Evolutionary conservation across 2,329 filamentous ascomycete species (phyloP), one percentile per base, ranked within the genome.

Genomic region (Elsinoe necatrix): DNA sequence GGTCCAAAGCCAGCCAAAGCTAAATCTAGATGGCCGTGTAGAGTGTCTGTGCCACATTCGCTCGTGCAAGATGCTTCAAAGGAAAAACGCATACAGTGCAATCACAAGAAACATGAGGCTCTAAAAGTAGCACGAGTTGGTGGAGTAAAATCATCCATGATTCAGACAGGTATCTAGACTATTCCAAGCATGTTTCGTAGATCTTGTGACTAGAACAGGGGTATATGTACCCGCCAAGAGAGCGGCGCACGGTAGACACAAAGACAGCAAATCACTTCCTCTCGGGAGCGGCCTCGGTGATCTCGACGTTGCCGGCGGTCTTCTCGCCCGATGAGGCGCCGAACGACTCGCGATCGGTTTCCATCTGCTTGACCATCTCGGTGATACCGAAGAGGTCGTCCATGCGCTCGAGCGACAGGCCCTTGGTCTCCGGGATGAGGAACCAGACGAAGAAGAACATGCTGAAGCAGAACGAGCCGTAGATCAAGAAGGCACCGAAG

Each of bases 401-500:
- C 62, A 68, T 67, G 45, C 55, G 58, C 57, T 68, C 66, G 31
- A 67, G 58, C 8, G 62, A 60, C 5, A 67, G 39, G 14, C 84
- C 84, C 73, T 87, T 87, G 9, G 85, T 88, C 71, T 88, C 85
- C 0, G 85, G 85, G n/a, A 86, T 77, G 72, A 85, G 77, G 73
- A 84, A 81, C 73, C 76, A 85, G 39, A 83, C 81, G 65, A 84
- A 85, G 55, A 84, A 60, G 60, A 80, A 80, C 80, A 87, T 86
- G 62, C 75, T 66, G 63, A 83, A 77, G 67, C 82, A 84, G 68
- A 87, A 87, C 55, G 70, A 77, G 8, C 82, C 79, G 67, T 86
- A 88, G 64, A 86, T 81, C 66, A 88, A 79, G 69, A 86, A 88
- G 25, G 83, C 83, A 27, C 77, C 77, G 61, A 79, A 80, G 52